Conservation (phyloP, 371 early-diverging fungal genomes). For the Quaeritorhiza haematococci region DNA sequence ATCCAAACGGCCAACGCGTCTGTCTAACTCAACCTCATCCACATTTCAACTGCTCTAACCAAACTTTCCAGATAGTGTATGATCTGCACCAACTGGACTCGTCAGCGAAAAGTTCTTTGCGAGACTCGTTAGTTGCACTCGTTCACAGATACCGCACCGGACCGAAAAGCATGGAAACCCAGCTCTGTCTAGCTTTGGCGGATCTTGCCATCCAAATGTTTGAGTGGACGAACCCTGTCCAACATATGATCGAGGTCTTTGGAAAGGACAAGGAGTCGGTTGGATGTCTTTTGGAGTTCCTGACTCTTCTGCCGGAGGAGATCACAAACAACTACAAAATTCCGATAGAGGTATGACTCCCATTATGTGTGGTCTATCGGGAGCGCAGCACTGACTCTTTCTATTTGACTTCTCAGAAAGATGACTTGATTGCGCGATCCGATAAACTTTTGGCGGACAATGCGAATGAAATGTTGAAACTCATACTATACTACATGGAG, state of each 20-base stretch:
- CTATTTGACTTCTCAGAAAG: slow-evolving; percentile 43
- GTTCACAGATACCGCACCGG: slow-evolving; percentile 50
- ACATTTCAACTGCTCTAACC: neutral
- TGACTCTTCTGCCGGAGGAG: slow-evolving; percentile 86
- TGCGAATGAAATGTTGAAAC: slow-evolving; percentile 55
- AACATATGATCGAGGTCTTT: slow-evolving; percentile 23
- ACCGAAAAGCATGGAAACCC: slow-evolving; percentile 64
- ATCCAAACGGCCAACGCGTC: neutral
- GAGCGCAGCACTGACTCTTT: neutral
- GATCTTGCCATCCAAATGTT: slow-evolving; percentile 77
- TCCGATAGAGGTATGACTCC: slow-evolving; percentile 45
- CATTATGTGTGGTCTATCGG: neutral
- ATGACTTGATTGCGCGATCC: slow-evolving; percentile 54
- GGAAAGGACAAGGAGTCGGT: slow-evolving; percentile 53
- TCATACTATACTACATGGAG: slow-evolving; percentile 64
- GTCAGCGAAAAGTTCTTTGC: slow-evolving; percentile 57
- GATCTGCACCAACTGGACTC: slow-evolving; percentile 73
- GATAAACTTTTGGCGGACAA: slow-evolving; percentile 60
- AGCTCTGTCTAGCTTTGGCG: slow-evolving; percentile 80
- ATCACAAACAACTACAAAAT: slow-evolving; percentile 61
- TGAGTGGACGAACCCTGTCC: slow-evolving; percentile 77
- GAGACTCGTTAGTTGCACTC: slow-evolving; percentile 72
- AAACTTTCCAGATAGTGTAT: slow-evolving; percentile 68
- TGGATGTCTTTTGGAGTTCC: slow-evolving; percentile 67
- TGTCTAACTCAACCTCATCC: neutral